Percentiles rank a stretch among this genome's conserved stretches.
Conservation (phyloP, 495 filamentous ascomycete genomes). For the Neurospora intermedia region DNA sequence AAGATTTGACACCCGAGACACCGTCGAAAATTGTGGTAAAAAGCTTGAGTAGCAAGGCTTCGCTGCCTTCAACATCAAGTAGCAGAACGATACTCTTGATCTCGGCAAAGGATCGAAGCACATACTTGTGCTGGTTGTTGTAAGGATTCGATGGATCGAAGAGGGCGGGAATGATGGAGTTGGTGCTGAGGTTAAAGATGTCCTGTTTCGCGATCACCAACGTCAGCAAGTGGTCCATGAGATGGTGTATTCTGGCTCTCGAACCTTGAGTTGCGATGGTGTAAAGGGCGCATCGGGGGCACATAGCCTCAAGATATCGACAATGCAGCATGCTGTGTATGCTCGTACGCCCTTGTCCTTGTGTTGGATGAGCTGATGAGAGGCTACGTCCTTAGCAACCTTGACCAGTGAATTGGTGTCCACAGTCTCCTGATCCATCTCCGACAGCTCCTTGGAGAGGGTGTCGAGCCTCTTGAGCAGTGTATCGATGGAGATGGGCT, state of each 20-base stretch:
- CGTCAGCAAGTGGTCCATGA: constrained; percentile 1
- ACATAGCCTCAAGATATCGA: constrained; percentile 88
- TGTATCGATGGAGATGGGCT: constrained; percentile 72
- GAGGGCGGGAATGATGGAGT: constrained; percentile 70
- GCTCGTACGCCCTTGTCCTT: constrained; percentile 90
- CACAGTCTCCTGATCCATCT: constrained; percentile 78
- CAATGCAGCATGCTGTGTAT: constrained; percentile 77
- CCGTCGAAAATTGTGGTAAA: constrained; percentile 89
- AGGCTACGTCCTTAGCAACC: constrained; percentile 82
- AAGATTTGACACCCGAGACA: constrained; percentile 64
- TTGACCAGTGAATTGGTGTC: constrained; percentile 68
- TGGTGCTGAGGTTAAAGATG: constrained; percentile 83
- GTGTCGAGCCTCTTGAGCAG: constrained; percentile 70
- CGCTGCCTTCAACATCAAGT: constrained; percentile 75
- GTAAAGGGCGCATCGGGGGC: constrained; percentile 95
- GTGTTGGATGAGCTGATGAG: constrained; percentile 70
- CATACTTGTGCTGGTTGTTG: constrained; percentile 84
- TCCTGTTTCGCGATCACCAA: constrained; percentile 44
- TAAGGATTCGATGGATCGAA: constrained; percentile 83
- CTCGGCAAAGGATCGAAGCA: constrained; percentile 77
- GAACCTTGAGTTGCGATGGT: constrained; percentile 76
- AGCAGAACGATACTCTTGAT: constrained; percentile 92
- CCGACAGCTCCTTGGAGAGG: constrained; percentile 72
- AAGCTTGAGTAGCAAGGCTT: constrained; percentile 63
- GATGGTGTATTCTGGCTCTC: neutral